These are phyloP conservation scores for Penicillium sp. DNA, from an alignment of 2,329 filamentous ascomycete genomes.

Conservation along the genomic window DNA sequence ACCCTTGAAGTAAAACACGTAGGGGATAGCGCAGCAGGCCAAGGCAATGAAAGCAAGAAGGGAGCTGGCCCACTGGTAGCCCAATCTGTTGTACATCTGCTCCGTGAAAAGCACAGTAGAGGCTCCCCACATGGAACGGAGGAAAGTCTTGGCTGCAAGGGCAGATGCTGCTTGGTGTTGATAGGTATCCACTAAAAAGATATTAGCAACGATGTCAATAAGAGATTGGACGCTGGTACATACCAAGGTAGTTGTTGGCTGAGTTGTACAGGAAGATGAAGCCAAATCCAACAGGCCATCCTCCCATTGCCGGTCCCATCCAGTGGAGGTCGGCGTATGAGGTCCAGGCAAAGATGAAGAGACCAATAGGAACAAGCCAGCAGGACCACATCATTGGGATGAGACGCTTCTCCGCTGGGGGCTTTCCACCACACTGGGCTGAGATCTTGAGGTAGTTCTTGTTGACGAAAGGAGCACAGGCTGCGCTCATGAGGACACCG, in stretches of 20 bases:
- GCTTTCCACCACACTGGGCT: conserved; percentile 66
- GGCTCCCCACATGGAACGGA: conserved; percentile 80
- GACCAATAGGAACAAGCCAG: conserved; percentile 69
- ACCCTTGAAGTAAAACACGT: conserved; percentile 77
- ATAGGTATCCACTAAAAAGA: conserved; percentile 59
- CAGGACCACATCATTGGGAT: conserved; percentile 81
- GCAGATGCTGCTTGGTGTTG: conserved; percentile 78
- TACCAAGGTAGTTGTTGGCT: conserved; percentile 69
- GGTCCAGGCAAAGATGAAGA: conserved; percentile 70
- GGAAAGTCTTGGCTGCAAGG: conserved; percentile 77
- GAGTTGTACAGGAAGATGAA: conserved; percentile 85
- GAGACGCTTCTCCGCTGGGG: conserved; percentile 75
- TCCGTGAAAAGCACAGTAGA: conserved; percentile 75
- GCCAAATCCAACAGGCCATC: conserved; percentile 73
- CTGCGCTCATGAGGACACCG: conserved; percentile 69
- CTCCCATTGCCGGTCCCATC: conserved; percentile 72
- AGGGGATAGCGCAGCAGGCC: conserved; percentile 80
- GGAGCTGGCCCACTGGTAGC: conserved; percentile 74
- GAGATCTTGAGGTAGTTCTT: conserved; percentile 72
- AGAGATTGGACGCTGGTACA: conserved; percentile 1
- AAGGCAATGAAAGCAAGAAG: conserved; percentile 74
- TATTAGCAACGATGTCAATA: conserved; percentile 12
- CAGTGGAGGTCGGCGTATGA: conserved; percentile 68
- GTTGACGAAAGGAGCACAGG: conserved; percentile 73
- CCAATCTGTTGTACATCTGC: conserved; percentile 75